Evolutionary conservation across 1,284 basidiomycete genomes (phyloP), one percentile per base, ranked within the genome.

Genomic region (Moesziomyces globuligerus): DNA sequence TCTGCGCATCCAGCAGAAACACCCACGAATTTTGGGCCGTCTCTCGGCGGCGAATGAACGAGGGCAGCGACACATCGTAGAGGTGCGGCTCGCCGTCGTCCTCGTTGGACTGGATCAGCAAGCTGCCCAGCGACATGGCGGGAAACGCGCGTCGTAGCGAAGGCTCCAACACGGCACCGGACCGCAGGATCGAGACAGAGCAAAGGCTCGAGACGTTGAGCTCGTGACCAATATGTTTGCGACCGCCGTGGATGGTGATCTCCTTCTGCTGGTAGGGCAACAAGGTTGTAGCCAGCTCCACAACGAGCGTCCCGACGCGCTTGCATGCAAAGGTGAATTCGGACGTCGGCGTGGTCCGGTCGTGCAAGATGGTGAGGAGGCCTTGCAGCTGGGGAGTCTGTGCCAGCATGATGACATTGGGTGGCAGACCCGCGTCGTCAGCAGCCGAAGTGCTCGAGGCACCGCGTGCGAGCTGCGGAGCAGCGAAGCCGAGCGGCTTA

Each of bases 1-100:
- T 93, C 89, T 95, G 94, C 4, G 92, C 91, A 80, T 98, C 95
- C 28, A 97, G 86, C n/a, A 98, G 83, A 80, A 97, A 90, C 1
- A 95, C 93, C 85, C 89, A 93, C 3, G 91, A 86, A 40, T 90
- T 85, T 57, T 85, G 81, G 1, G 93, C 79, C 7, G 51, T 59
- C 23, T 59, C 47, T 7, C 77, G 54, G 17, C 58, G 46, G n/a
- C 67, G 52, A 7, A 81, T 60, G 51, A 79, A 81, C 1, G 85
- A 37, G 0, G 95, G 95, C 15, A 98, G 87, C 84, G 88, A 88
- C 47, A 88, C 86, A 74, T 94, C 90, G 58, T 97, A 87, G 28
- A 98, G 86, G 7, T 96, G 84, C 0, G 94, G 94, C 80, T 98
- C 95, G 36, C 92, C 93, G 3, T 91, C 90, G 66, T 85, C 86